Base-by-base conservation (phyloP, 352 stramenopile species). In the Peronospora belbahrii region DNA sequence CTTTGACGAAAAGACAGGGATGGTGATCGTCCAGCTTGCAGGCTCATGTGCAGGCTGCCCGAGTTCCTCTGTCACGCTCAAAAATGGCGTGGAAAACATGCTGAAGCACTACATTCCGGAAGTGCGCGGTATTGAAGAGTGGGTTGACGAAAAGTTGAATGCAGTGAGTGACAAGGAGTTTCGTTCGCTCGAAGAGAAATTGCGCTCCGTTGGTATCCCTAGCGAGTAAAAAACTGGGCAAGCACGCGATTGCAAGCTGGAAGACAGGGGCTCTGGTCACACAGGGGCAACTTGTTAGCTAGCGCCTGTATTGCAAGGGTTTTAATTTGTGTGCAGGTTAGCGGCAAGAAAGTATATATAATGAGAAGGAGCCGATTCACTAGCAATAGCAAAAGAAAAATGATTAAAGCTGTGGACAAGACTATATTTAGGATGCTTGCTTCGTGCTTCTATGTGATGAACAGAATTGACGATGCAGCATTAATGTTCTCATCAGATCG, bases 61-160 rank as follows among this genome's bases (percentile, higher is more conserved):
- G 9, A 97, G 76, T 53, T 98, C 90, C 18, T 96, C 85, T 23
- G 94, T 99, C 13, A 99, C 97, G 36, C 85, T 99, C 55, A 98
- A 98, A 72, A 93, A 98, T 62, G 97, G 96, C 33, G 96, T 99
- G 19, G 97, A 99, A 69, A 99, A 99, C 66, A 99, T 99, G 97
- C 81, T 99, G 23, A 98, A 98, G 90, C 96, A 99, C 73, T 99
- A 99, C 70, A 98, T 99, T 53, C 96, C 96, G 0, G 97, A 99
- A 75, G 96, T 99, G 25, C 74, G 66, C 35, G 65, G 55, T 38
- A 88, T 94, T 46, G 67, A 89, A 42, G 83, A 94, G 56, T 82
- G 82, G 52, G 48, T 74, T 9, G 83, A 94, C 62, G 70, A 93
- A 43, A 74, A 70, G 48, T 70, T 92, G 17, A 84, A 85, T 35